Conservation (phyloP, 2,329 filamentous ascomycete genomes). For the Cercospora sp. region DNA sequence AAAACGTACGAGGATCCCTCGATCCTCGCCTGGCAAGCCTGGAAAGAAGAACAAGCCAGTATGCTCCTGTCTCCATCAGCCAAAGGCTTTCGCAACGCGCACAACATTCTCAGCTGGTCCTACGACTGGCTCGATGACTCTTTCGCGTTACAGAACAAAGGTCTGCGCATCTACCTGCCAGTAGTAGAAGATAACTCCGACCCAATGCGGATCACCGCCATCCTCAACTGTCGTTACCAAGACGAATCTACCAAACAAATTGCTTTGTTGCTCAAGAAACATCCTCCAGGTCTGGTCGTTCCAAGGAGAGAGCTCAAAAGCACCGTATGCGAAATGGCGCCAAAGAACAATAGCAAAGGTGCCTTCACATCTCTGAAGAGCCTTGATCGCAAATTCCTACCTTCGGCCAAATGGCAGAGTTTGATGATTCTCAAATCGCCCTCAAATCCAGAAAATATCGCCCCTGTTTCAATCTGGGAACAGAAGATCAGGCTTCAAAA, state of each 20-base stretch:
- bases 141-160: conserved; percentile 27
- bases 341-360: conserved; percentile 17
- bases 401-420: conserved; percentile 22
- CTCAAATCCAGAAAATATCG: conserved; percentile 10
- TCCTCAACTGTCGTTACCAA: conserved; percentile 28
- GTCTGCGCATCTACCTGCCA: conserved; percentile 26
- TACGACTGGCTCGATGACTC: conserved; percentile 28
- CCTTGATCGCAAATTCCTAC: conserved; percentile 20
- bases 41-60: conserved; percentile 23
- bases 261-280: conserved; percentile 20
- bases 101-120: conserved; percentile 26
- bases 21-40: conserved; percentile 32
- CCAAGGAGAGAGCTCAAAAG: conserved; percentile 23
- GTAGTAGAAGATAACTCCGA: conserved; percentile 16
- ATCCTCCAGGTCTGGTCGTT: conserved; percentile 23
- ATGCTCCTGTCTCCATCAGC: conserved; percentile 26
- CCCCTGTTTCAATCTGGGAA: conserved; percentile 22
- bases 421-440: conserved; percentile 25
- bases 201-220: conserved; percentile 20
- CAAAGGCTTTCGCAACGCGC: conserved; percentile 25
- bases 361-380: conserved; percentile 24
- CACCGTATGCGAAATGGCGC: conserved; percentile 25
- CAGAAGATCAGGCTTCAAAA: conserved; percentile 27
- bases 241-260: conserved; percentile 20
- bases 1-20: conserved; percentile 29